These are phyloP conservation scores for Lolium perenne DNA, from an alignment of 176 grass and related monocot genomes.

Conservation along the genomic window DNA sequence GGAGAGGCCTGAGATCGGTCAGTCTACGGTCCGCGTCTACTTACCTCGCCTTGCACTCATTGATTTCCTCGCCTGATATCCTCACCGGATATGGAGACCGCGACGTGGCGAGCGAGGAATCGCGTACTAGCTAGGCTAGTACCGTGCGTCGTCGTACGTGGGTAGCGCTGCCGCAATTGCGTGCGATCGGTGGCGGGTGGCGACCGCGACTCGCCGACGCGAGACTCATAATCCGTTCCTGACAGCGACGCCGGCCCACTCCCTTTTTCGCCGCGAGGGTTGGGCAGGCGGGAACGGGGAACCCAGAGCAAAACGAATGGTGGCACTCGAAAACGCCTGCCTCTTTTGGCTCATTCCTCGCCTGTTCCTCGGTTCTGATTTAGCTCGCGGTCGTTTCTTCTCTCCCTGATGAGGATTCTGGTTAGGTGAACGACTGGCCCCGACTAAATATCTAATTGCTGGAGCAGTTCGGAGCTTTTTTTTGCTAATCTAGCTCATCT, in stretches of 20 bases:
- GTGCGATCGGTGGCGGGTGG: conserved; percentile 33
- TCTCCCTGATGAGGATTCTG: too few relatives aligned
- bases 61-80: background rate
- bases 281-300: background rate
- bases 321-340: background rate
- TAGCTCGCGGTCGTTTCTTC: too few relatives aligned
- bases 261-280: background rate
- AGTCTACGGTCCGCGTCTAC: conserved; percentile 12
- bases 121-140: background rate
- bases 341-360: background rate
- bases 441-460: background rate
- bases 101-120: conserved; percentile 1
- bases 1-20: background rate
- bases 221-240: conserved; percentile 34
- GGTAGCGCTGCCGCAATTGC: background rate
- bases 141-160: background rate
- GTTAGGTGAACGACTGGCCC: too few relatives aligned
- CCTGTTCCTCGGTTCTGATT: too few relatives aligned
- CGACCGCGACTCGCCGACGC: conserved; percentile 25
- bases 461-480: conserved; percentile 24
- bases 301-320: too few relatives aligned
- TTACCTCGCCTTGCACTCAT: background rate
- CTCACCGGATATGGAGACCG: conserved; percentile 21
- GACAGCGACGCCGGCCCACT: conserved; percentile 23
- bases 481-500: conserved; percentile 18